Evolutionary conservation across 2,329 filamentous ascomycete genomes (phyloP).

Genomic region (Fusarium sp.): DNA sequence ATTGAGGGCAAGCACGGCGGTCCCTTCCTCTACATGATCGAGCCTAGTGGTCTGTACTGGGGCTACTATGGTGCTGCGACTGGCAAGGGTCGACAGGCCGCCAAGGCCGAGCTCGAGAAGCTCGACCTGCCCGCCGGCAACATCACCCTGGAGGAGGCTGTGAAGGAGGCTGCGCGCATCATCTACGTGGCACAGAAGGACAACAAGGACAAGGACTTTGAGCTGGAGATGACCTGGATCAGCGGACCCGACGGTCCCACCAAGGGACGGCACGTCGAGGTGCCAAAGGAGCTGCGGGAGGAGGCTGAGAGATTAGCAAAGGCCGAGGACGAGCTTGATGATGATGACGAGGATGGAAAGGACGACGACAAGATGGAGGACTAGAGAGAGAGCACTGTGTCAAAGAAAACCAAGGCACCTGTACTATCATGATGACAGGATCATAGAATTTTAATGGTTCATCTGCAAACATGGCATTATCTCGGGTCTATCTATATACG

Average conservation of each 20-base stretch:
- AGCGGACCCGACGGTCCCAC: constrained; percentile 86
- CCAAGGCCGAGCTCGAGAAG: constrained; percentile 99
- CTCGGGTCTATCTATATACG: constrained; percentile 4
- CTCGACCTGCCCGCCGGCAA: constrained; percentile 83
- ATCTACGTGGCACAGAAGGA: constrained; percentile 98
- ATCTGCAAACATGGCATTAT: constrained; percentile 36
- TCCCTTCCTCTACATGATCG: constrained; percentile 97
- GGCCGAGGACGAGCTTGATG: constrained; percentile 87
- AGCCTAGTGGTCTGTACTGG: constrained; percentile 97
- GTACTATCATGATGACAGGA: constrained; percentile 51
- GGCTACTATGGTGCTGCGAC: constrained; percentile 98
- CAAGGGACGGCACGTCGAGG: constrained; percentile 91
- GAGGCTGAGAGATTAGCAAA: constrained; percentile 95
- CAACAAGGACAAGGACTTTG: constrained; percentile 99
- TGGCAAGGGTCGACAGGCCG: constrained; percentile 94
- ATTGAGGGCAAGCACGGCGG: constrained; percentile 80
- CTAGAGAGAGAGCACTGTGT: constrained; percentile 54
- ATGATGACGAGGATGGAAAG: constrained; percentile 74
- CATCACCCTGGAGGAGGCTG: constrained; percentile 84
- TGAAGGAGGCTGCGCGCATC: constrained; percentile 96
- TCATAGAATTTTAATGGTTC: constrained; percentile 50
- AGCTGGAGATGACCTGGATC: constrained; percentile 99
- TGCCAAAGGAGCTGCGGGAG: constrained; percentile 88
- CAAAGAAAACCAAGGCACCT: constrained; percentile 40
- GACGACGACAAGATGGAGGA: constrained; percentile 92